These are phyloP conservation scores for Anacardium occidentale DNA, from an alignment of 345 rosid genomes.

Conservation along the genomic window DNA sequence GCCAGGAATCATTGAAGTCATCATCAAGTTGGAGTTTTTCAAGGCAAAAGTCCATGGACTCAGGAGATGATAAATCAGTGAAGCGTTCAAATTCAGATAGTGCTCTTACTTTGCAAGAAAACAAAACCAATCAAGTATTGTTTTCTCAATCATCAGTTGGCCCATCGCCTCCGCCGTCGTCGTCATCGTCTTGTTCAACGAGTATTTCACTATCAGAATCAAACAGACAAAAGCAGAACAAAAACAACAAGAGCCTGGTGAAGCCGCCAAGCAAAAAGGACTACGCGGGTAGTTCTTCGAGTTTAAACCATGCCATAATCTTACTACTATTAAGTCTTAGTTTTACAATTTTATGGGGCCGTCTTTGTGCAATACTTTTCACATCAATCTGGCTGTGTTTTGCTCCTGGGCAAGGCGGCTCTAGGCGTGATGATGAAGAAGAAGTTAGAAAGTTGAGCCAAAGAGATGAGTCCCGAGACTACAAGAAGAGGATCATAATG, in stretches of 20 bases:
- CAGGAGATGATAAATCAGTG: neutral
- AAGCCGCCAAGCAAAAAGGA: slow-evolving; percentile 13
- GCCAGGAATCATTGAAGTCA: slow-evolving; percentile 12
- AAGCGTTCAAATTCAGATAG: neutral
- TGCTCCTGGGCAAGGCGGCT: slow-evolving; percentile 13
- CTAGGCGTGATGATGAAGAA: neutral
- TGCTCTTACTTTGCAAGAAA: neutral
- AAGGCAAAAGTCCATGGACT: slow-evolving; percentile 3
- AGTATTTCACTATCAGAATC: slow-evolving; percentile 11
- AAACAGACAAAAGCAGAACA: slow-evolving; percentile 4
- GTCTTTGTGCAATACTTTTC: slow-evolving; percentile 37
- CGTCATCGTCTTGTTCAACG: neutral
- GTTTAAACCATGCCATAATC: slow-evolving; percentile 11
- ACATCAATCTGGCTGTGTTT: slow-evolving; percentile 34
- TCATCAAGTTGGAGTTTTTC: slow-evolving; percentile 13
- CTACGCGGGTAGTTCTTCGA: neutral
- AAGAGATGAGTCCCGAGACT: neutral
- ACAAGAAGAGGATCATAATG: slow-evolving; percentile 32
- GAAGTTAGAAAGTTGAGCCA: neutral
- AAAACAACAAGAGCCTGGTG: neutral
- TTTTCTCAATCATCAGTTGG: slow-evolving; percentile 9
- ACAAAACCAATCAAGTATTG: neutral
- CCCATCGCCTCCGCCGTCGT: too few species aligned
- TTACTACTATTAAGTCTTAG: slow-evolving; percentile 26
- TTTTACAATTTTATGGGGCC: slow-evolving; percentile 42